Base-by-base conservation (phyloP, 1,284 basidiomycete genomes). In the Sparassis latifolia region DNA sequence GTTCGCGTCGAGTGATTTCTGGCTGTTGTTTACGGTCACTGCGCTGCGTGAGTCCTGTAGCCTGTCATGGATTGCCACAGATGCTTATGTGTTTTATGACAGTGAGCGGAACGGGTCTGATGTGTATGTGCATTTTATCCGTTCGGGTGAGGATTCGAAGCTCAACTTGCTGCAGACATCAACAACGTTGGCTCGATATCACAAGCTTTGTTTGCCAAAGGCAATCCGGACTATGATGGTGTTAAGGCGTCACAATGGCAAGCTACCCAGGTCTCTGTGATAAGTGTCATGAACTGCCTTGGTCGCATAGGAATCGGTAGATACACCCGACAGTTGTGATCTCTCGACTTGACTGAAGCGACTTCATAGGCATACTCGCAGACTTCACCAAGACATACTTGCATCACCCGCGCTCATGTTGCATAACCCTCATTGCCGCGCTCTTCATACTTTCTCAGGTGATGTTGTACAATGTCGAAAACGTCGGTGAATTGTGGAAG, bases 161-260 rank as follows among this genome's bases (percentile, higher is more conserved):
- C 7, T 9, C 40, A 7, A 29, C 12, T 39, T 3, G 5, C 32
- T 33, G 12, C 57, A 90, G 87, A 89, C 61, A 97, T 97, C 71
- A 96, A 96, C 69, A 97, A 97, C 58, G 92, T 92, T 28, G 93
- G 93, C n/a, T 86, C 88, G 0, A 92, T 97, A 64, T 84, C 93
- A 0, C 85, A 91, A 63, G 90, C 90, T 0, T 74, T 97, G 10
- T 91, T 84, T 54, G 80, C 86, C 10, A 75, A 85, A 53, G 78
- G 79, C 5, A 78, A 84, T 44, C 66, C 77, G 1, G 61, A 74
- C 3, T 90, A 86, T 58, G 82, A 92, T 58, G 79, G 80, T 27
- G 65, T 75, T 0, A 74, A 77, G 54, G 83, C 92, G 0, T 76
- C 84, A 2, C 79, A 80, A 48, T 85, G 85, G 77, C 94, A 97